Evolutionary conservation across 371 early-diverging fungal species (phyloP).

Genomic region (Mortierella sp.): DNA sequence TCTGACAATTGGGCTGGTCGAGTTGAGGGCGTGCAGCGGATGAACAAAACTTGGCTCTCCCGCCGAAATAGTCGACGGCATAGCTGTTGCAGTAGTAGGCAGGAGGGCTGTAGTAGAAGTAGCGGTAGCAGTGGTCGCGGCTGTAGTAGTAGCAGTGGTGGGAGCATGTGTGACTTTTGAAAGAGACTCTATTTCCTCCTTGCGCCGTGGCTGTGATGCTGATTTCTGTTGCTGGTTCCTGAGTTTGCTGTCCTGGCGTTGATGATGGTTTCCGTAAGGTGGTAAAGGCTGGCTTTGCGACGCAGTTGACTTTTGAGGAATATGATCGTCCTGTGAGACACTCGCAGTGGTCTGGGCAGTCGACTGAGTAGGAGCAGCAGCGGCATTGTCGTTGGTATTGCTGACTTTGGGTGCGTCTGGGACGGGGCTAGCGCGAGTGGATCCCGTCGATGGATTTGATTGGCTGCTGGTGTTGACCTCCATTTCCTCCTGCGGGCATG

Average conservation of each 20-base stretch:
- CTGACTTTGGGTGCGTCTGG: background rate
- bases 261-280: background rate
- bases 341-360: background rate
- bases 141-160: background rate
- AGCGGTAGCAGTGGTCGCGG: too few species aligned
- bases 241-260: background rate
- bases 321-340: background rate
- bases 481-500: constrained; percentile 5
- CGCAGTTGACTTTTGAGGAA: background rate
- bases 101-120: background rate
- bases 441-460: background rate
- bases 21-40: constrained; percentile 48
- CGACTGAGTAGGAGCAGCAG: background rate
- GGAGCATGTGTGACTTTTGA: background rate
- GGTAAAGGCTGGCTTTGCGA: background rate
- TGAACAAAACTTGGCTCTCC: constrained; percentile 15
- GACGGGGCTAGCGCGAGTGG: background rate
- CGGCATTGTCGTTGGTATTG: background rate
- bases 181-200: background rate
- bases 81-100: background rate
- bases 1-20: constrained; percentile 46
- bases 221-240: background rate
- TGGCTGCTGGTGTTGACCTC: background rate
- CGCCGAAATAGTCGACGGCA: background rate
- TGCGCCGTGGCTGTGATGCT: constrained; percentile 2